Evolutionary conservation across 2,329 filamentous ascomycete genomes (phyloP), one percentile per base, ranked within the genome.

Genomic region (Botrytis byssoidea): DNA sequence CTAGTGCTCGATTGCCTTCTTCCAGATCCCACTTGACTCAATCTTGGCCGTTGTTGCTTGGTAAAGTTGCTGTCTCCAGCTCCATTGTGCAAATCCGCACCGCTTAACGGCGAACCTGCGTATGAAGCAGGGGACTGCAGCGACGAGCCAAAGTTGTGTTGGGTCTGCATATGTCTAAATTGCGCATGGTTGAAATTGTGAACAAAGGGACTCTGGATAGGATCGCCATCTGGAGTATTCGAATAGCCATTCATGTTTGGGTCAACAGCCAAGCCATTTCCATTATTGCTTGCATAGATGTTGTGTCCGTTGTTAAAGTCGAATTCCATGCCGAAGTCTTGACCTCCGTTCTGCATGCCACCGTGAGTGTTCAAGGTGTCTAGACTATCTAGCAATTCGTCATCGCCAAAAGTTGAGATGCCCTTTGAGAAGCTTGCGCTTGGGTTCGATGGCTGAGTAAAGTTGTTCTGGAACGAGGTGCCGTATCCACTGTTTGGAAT

Each of bases 201-300:
- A 60, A 93, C 88, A 80, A 94, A 98, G 0, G 95, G 95, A 79
- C 94, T 98, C 80, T 97, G 93, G 75, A 97, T 95, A 9, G 95
- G 94, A 71, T 94, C 92, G 70, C 94, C 94, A 75, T 98, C 95
- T 5, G 95, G 95, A 2, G 95, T 97, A 81, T 93, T 93, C 32
- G 95, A 97, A 83, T 92, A 98, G 75, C 93, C 90, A 80, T 92
- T 92, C 80, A 94, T 90, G 66, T 88, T 80, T 35, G 87, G 89
- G 76, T 93, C 90, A 78, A 91, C 88, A 74, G 90, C 88, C 55
- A 92, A 82, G 74, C 85, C 81, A 74, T 85, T 86, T 69, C 84
- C 86, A 74, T 91, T 90, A 74, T 92, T 84, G 70, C 82, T 81
- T 72, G 83, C 79, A 78, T 88, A 90, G 29, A 88, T 84, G 68